These are phyloP conservation scores for Lentinula sp. DNA, from an alignment of 768 basidiomycete species.

Conservation along the genomic window DNA sequence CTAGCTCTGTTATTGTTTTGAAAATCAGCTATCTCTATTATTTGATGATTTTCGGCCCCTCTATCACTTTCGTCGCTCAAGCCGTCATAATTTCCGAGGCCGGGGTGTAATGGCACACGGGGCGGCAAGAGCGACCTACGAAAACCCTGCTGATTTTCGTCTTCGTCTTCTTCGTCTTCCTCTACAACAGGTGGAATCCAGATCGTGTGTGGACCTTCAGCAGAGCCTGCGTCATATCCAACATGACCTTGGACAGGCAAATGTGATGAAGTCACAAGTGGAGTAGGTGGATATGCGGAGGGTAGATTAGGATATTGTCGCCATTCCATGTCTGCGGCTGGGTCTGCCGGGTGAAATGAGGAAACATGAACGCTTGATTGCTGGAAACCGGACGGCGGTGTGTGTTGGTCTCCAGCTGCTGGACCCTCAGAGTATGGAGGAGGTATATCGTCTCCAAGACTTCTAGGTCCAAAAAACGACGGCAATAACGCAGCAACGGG, in stretches of 20 bases:
- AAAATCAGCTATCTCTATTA: neutral
- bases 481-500: constrained; percentile 19
- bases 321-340: constrained; percentile 52
- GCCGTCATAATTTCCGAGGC: constrained; percentile 40
- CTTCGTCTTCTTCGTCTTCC: constrained; percentile 17
- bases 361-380: neutral
- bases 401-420: neutral
- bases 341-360: constrained; percentile 3
- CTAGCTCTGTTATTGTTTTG: neutral
- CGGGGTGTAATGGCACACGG: constrained; percentile 54
- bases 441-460: neutral
- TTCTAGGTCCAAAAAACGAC: neutral
- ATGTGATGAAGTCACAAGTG: constrained; percentile 33
- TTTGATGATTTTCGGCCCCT: constrained; percentile 5
- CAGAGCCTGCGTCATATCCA: constrained; percentile 5
- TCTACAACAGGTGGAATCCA: constrained; percentile 32
- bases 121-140: constrained; percentile 60
- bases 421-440: neutral
- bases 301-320: constrained; percentile 69
- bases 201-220: constrained; percentile 12
- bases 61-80: constrained; percentile 45
- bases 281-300: constrained; percentile 72
- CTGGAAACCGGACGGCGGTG: neutral
- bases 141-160: constrained; percentile 51
- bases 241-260: constrained; percentile 14